phyloP scores from a whole-genome alignment of 2,329 filamentous ascomycete genomes.

The Aspergillus caelatus region DNA sequence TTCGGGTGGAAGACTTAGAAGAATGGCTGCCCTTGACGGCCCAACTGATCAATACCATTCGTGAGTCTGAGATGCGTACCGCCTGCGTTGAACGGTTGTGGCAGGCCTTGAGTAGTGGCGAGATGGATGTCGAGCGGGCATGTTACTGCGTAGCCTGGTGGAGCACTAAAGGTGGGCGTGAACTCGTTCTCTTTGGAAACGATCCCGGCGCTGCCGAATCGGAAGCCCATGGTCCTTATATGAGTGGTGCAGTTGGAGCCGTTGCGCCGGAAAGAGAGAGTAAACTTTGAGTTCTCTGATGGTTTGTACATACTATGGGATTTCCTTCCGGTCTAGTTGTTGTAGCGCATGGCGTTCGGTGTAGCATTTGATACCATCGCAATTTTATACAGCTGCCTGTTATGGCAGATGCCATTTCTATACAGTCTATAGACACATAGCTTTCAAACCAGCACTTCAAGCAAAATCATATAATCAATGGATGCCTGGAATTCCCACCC shows the following conservation, averaged over 20 bases:
- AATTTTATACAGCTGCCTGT: slow-evolving; percentile 1
- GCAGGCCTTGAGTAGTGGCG: slow-evolving; percentile 76
- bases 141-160: slow-evolving; percentile 84
- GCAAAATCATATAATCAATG: slow-evolving; percentile 23
- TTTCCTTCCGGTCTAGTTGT: neutral
- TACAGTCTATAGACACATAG: neutral
- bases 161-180: slow-evolving; percentile 66
- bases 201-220: slow-evolving; percentile 20
- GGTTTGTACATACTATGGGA: slow-evolving; percentile 2
- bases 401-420: neutral
- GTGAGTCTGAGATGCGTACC: slow-evolving; percentile 64
- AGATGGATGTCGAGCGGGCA: slow-evolving; percentile 85
- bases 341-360: slow-evolving; percentile 17
- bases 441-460: slow-evolving; percentile 9
- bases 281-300: slow-evolving; percentile 47
- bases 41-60: slow-evolving; percentile 66
- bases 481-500: slow-evolving; percentile 81
- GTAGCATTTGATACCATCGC: slow-evolving; percentile 19
- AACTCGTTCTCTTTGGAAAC: slow-evolving; percentile 55
- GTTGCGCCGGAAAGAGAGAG: slow-evolving; percentile 39
- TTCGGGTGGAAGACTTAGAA: slow-evolving; percentile 70
- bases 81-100: slow-evolving; percentile 73
- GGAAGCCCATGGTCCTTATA: slow-evolving; percentile 44
- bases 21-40: slow-evolving; percentile 80
- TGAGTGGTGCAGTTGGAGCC: slow-evolving; percentile 58